Conservation (phyloP, 352 stramenopile species). For the Phytophthora citrophthora region DNA sequence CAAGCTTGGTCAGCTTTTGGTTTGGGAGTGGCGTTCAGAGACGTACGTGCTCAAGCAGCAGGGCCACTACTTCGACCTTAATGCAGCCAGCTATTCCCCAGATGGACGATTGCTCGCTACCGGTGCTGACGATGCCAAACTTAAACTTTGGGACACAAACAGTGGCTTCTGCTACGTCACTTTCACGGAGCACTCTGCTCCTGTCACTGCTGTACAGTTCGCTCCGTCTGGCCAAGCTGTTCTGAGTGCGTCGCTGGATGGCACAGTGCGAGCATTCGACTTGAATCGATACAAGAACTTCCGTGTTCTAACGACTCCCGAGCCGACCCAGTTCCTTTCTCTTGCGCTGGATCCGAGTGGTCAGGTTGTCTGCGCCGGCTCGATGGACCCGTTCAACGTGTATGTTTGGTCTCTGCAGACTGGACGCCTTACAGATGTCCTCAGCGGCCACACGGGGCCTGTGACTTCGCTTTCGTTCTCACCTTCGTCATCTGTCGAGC, state of each 20-base stretch:
- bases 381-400: conserved; percentile 97
- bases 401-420: conserved; percentile 98
- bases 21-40: conserved; percentile 99
- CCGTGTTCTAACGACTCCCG: conserved; percentile 97
- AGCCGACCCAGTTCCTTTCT: conserved; percentile 97
- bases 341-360: conserved; percentile 97
- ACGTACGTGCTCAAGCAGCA: conserved; percentile 99
- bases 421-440: conserved; percentile 96
- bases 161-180: conserved; percentile 99
- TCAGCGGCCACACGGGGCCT: conserved; percentile 97
- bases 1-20: conserved; percentile 98
- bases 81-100: conserved; percentile 96
- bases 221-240: conserved; percentile 92
- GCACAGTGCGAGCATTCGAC: conserved; percentile 98
- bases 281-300: conserved; percentile 99
- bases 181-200: conserved; percentile 97
- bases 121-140: conserved; percentile 98
- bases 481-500: conserved; percentile 76
- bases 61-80: conserved; percentile 98
- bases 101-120: conserved; percentile 97
- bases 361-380: conserved; percentile 96
- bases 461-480: conserved; percentile 95
- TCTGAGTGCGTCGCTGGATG: conserved; percentile 97
- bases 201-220: conserved; percentile 97
- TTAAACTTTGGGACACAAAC: conserved; percentile 98